Base-by-base conservation (phyloP, 306 rosid species). In the Dryas octopetala region DNA sequence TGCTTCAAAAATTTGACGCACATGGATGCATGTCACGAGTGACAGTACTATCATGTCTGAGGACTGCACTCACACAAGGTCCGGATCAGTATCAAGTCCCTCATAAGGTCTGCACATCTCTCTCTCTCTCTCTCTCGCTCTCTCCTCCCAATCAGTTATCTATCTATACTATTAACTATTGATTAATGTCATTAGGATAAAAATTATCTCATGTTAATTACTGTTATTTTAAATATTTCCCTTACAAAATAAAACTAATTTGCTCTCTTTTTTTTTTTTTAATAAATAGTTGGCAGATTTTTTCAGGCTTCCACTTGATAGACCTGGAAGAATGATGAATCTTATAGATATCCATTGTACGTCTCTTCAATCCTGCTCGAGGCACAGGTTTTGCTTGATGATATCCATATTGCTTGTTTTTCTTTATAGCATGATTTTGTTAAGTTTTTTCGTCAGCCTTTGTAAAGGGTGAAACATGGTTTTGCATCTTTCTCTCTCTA, bases 351-450 rank as follows among this genome's bases (percentile, higher is more conserved):
- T 91, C 62, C 91, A 95, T 49, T 95, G 99, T 23, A 23, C 23
- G 38, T 83, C 86, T 91, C 66, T 92, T 95, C 92, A 95, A 91
- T 81, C 97, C 97, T 38, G 97, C 99, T 70, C 89, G 99, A 64
- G 99, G 99, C 65, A 95, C 99, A 95, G 99, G 97, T 95, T 55
- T 53, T 78, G 44, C 60, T 75, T 72, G 76, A 60, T 52, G 4
- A 77, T 49, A 46, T 6, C 19, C n/a, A 0, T 2, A 19, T 6
- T 5, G 10, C 64, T 12, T 68, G 1, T 40, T 53, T 71, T 74
- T 32, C 26, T 48, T 46, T 7, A 44, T 28, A 83, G 52, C 54
- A 46, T 60, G 72, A 74, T 62, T 65, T 32, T 32, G 48, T 83
- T 67, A 62, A 58, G 69, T 60, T 70, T 52, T 47, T 68, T 64